Base-by-base conservation (phyloP, 768 basidiomycete species). In the Amylocystis lapponica region DNA sequence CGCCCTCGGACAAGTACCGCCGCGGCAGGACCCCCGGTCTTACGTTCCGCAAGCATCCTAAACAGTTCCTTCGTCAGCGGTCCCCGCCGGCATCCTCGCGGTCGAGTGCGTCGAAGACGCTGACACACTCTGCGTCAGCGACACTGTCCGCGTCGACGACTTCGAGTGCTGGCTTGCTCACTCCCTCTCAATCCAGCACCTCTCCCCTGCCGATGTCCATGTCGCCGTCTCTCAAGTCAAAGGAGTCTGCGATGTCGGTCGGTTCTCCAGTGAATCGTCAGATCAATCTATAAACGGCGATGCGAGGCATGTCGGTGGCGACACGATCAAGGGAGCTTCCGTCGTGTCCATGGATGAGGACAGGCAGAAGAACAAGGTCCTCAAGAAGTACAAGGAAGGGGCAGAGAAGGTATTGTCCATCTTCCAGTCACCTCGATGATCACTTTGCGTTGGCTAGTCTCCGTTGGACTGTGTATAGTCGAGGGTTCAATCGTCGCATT, bases 381-480 rank as follows among this genome's bases (percentile, higher is more conserved):
- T 87, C 63, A 86, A 83, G 72, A 88, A 82, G 67, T 86, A 87
- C 69, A 90, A 89, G 67, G 82, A 88, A 58, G 84, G 82, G 48
- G 86, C 88, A 3, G 87, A 89, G 69, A 90, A 90, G 51, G 75
- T 91, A 43, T 72, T 91, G 45, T 86, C 86, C 25, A 68, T 91
- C 50, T 90, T 91, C 62, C 82, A 83, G 32, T 78, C 83, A 21
- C 82, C 84, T 47, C 83, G 64, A 47, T 62, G 49, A 58, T 45
- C 51, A 22, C 25, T 6, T 33, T 37, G n/a, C 30, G 25, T 25
- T 45, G 48, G 14, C 27, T 31, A 21, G 29, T 33, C 22, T 41
- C 27, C 16, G n/a, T n/a, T 22, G 30, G 33, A 22, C 29, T 26
- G 19, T 32, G 39, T 40, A 29, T 27, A 42, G 39, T 26, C 19